A percentile compares a stretch with the other conserved stretches of the same genome.
phyloP scores from a whole-genome alignment of 129 eudicot genomes.

The Artemisia annua region DNA sequence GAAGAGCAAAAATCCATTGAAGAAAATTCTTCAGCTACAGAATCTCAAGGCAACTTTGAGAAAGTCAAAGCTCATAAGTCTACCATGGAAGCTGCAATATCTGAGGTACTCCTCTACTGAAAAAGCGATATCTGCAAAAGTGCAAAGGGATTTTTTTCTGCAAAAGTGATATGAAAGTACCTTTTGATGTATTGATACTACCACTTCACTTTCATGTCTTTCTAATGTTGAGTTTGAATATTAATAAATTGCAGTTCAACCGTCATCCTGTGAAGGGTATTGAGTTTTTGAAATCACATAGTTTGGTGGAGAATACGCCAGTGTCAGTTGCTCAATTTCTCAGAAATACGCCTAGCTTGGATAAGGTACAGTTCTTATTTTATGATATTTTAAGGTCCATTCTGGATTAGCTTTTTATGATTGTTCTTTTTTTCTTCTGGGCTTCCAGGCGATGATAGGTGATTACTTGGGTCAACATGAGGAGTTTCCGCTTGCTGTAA shows the following conservation, averaged over 20 bases:
- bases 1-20: slow-evolving; percentile 41
- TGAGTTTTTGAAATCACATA: slow-evolving; percentile 66
- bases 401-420: slow-evolving; percentile 9
- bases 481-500: slow-evolving; percentile 95
- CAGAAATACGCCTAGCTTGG: slow-evolving; percentile 69
- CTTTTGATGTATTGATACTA: background rate
- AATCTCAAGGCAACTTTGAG: slow-evolving; percentile 71
- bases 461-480: slow-evolving; percentile 98
- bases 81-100: slow-evolving; percentile 87
- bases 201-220: background rate
- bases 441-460: slow-evolving; percentile 86
- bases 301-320: slow-evolving; percentile 85
- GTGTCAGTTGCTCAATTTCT: slow-evolving; percentile 91
- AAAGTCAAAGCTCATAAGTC: slow-evolving; percentile 93
- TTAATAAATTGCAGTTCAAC: slow-evolving; percentile 66
- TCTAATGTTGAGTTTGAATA: background rate
- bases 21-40: slow-evolving; percentile 47
- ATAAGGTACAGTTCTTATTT: slow-evolving; percentile 53
- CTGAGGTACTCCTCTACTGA: slow-evolving; percentile 56
- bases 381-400: background rate
- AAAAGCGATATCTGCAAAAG: background rate
- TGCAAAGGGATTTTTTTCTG: background rate
- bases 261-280: slow-evolving; percentile 80
- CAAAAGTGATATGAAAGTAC: background rate
- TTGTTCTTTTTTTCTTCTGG: background rate